Evolutionary conservation across 108 stramenopile genomes (phyloP).

Genomic region (Pseudonitzschia multiseries): DNA sequence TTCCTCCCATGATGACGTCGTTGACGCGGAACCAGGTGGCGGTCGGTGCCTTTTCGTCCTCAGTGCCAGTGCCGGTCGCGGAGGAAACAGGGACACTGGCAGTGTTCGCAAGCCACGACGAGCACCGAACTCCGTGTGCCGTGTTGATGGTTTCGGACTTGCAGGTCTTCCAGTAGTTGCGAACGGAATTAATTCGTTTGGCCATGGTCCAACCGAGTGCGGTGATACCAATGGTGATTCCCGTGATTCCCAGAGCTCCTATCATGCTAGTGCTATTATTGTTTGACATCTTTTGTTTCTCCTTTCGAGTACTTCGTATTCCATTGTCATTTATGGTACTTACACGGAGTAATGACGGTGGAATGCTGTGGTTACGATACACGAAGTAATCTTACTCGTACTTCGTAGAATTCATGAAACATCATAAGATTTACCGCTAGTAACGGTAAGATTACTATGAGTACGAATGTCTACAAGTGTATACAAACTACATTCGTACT

Average conservation of each 20-base stretch:
- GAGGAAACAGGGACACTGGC: neutral
- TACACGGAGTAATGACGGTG: no score
- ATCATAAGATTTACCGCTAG: no score
- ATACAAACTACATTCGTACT: no score
- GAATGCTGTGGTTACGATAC: no score
- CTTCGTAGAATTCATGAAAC: no score
- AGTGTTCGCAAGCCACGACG: neutral
- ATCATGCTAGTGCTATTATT: constrained; percentile 2
- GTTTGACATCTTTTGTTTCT: neutral
- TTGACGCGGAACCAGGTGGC: constrained; percentile 16
- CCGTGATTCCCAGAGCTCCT: constrained; percentile 5
- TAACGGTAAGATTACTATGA: no score
- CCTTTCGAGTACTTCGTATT: no score
- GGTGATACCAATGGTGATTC: neutral
- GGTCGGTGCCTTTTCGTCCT: neutral
- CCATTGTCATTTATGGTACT: no score
- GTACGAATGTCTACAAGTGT: no score
- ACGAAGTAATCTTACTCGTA: no score
- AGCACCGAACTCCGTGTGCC: constrained; percentile 1
- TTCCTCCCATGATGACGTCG: constrained; percentile 15
- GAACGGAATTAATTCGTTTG: neutral
- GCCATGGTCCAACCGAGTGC: constrained; percentile 7
- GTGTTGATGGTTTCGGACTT: neutral
- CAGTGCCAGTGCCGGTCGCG: neutral
- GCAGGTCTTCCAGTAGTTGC: constrained; percentile 10